These are phyloP conservation scores for Phytophthora rubi DNA, from an alignment of 352 stramenopile species.

Conservation along the genomic window DNA sequence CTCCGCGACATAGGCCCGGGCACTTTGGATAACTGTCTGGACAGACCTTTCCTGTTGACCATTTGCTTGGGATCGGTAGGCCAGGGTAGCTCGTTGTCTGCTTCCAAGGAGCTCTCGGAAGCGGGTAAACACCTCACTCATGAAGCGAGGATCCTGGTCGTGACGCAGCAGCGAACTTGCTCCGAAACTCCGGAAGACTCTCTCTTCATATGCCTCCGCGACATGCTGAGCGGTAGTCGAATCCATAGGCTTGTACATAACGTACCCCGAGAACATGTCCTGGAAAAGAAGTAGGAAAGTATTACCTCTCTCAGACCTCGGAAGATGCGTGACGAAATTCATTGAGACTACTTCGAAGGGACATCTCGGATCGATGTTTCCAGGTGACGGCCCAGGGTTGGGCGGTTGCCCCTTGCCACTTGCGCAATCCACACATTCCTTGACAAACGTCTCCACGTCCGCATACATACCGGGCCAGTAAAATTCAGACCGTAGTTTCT, in stretches of 20 bases:
- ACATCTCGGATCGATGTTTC: too few relatives aligned
- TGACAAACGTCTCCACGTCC: too few relatives aligned
- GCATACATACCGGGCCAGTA: too few relatives aligned
- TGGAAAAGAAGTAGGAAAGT: slow-evolving; percentile 3
- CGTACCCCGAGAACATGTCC: background rate
- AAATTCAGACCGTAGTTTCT: too few relatives aligned
- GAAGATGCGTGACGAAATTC: background rate
- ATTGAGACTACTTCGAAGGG: too few relatives aligned
- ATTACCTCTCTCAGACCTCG: background rate
- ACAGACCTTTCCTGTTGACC: slow-evolving; percentile 40
- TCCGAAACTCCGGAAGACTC: slow-evolving; percentile 33
- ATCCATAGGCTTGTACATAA: slow-evolving; percentile 32
- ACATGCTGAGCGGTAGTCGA: slow-evolving; percentile 18
- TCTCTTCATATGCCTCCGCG: slow-evolving; percentile 29
- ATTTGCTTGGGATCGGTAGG: slow-evolving; percentile 42
- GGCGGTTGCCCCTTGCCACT: too few relatives aligned
- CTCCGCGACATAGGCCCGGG: slow-evolving; percentile 27
- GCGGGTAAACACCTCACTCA: slow-evolving; percentile 29
- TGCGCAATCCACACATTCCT: too few relatives aligned
- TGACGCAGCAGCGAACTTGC: slow-evolving; percentile 25
- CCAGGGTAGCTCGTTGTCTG: slow-evolving; percentile 28
- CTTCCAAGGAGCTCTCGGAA: slow-evolving; percentile 33
- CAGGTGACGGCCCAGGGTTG: too few relatives aligned
- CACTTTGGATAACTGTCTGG: slow-evolving; percentile 29
- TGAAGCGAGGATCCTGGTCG: slow-evolving; percentile 37